Evolutionary conservation across 768 basidiomycete genomes (phyloP), one percentile per base, ranked within the genome.

Genomic region (Pleurotus salmoneostramineus): DNA sequence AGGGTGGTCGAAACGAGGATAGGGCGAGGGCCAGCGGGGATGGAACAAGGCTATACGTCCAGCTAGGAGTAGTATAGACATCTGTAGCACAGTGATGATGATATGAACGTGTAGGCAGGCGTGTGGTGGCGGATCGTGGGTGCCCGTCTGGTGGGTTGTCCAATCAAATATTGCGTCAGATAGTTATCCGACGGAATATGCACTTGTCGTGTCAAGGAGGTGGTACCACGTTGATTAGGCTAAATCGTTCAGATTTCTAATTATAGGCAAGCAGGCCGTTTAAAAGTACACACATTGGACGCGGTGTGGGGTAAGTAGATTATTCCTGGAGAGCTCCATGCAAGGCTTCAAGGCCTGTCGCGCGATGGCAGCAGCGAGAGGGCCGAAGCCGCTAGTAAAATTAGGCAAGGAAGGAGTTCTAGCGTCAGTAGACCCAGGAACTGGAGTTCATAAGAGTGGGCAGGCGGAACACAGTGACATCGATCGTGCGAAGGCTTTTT

Each of bases 401-500:
- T 27, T 27, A 27, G 21, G 21, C 21, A n/a, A 42, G 35, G 15
- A 51, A 54, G 8, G 37, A 54, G 36, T 54, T 54, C 37, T 54
- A 40, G 52, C 36, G 40, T 55, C 17, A 11, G 10, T 55, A 45
- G 44, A 17, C n/a, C 37, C 35, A 55, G 40, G 52, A 37, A 31
- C 40, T 42, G 14, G 15, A 42, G 10, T 55, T 55, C 52, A 55
- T 55, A 32, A 55, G 15, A 49, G 48, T 49, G 11, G 27, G 48
- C 15, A 8, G 27, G 43, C 6, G 44, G 17, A 21, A 11, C 21
- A 27, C 43, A 40, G 36, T 43, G 52, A 42, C 36, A 55, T 55
- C 52, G 52, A 55, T 55, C 52, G 52, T 55, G 52, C 52, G 52
- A 55, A 49, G 40, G 8, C 27, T 33, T 37, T 37, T 14, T 40